Evolutionary conservation across 495 filamentous ascomycete genomes (phyloP).

Genomic region (Aspergillus avenaceus): DNA sequence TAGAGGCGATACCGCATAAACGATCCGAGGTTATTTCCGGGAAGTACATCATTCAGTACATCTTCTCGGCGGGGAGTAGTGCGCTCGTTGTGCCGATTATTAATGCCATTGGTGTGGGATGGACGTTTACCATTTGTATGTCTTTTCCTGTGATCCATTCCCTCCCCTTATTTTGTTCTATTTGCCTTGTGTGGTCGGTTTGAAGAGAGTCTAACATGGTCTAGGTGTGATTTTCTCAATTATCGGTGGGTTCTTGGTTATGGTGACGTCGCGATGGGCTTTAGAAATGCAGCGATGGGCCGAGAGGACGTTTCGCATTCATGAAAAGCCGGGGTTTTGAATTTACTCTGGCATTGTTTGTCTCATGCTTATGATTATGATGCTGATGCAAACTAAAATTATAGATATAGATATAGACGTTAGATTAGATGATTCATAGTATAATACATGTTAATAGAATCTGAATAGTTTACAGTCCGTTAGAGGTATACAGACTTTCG

Average conservation of each 20-base stretch:
- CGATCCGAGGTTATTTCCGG: constrained; percentile 66
- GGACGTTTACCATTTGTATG: constrained; percentile 45
- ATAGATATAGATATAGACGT: background rate
- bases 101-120: constrained; percentile 64
- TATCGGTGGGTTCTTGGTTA: constrained; percentile 29
- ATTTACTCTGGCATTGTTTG: background rate
- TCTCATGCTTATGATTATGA: too few relatives aligned
- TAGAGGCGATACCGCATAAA: constrained; percentile 40
- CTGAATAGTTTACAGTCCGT: constrained; percentile 21
- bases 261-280: constrained; percentile 34
- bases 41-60: constrained; percentile 69
- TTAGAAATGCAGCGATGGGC: constrained; percentile 42
- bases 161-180: background rate
- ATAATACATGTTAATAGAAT: constrained; percentile 4
- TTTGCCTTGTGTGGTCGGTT: background rate
- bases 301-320: constrained; percentile 25
- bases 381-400: too few relatives aligned
- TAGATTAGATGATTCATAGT: too few relatives aligned
- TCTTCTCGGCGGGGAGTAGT: constrained; percentile 61
- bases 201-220: background rate
- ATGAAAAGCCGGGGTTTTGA: constrained; percentile 10
- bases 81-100: constrained; percentile 64
- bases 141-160: constrained; percentile 1
- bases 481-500: constrained; percentile 36
- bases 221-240: constrained; percentile 33